phyloP scores from a whole-genome alignment of 2,329 filamentous ascomycete species.

The Cladosporium sp. region DNA sequence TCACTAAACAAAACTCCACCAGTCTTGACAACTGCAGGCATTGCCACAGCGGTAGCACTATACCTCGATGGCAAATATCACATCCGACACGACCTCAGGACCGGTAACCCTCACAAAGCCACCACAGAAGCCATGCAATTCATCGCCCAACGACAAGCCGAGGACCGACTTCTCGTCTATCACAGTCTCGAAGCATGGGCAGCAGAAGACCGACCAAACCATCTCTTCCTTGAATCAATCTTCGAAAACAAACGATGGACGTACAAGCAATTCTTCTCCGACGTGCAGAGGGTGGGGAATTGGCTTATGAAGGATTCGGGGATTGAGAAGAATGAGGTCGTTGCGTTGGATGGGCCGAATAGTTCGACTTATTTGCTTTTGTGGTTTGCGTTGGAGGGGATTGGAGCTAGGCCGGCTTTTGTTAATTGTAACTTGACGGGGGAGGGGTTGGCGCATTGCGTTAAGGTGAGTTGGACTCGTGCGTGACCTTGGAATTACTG shows the following conservation, averaged over 20 bases:
- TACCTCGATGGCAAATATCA: conserved; percentile 70
- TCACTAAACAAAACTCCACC: no score
- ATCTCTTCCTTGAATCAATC: conserved; percentile 23
- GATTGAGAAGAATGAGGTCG: conserved; percentile 28
- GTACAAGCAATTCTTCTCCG: conserved; percentile 67
- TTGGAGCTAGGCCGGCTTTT: conserved; percentile 29
- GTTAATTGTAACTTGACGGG: conserved; percentile 34
- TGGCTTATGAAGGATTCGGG: conserved; percentile 63
- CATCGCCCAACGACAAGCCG: conserved; percentile 17
- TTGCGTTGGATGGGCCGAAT: conserved; percentile 33
- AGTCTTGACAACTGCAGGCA: conserved; percentile 23
- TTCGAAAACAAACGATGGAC: conserved; percentile 52
- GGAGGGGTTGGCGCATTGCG: conserved; percentile 30
- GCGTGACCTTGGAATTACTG: background rate
- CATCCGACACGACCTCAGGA: conserved; percentile 56
- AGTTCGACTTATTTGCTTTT: conserved; percentile 31
- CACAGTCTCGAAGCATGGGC: conserved; percentile 26
- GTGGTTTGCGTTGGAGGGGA: conserved; percentile 57
- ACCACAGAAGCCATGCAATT: conserved; percentile 21
- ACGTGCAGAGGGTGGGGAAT: conserved; percentile 64
- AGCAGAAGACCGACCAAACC: conserved; percentile 17
- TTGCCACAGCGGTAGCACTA: conserved; percentile 32
- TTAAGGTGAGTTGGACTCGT: conserved; percentile 30
- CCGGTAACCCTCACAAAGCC: conserved; percentile 20
- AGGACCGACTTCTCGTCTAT: conserved; percentile 23